Evolutionary conservation across 176 grass and related monocot species (phyloP), one percentile per base, ranked within the genome.

Genomic region (Triticum monococcum): DNA sequence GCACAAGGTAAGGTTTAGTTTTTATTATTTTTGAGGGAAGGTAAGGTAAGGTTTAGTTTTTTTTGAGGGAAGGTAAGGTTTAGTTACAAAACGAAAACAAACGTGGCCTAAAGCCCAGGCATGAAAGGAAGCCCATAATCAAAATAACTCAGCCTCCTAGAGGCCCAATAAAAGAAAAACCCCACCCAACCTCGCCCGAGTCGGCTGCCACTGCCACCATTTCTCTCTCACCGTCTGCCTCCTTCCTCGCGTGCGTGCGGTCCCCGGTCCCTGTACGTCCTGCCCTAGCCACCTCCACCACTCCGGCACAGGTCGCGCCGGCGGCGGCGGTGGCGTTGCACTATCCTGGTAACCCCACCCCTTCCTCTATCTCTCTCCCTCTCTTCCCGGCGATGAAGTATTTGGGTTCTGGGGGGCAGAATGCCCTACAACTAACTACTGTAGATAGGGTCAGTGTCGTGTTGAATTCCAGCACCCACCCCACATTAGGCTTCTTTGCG

Each of bases 301-400:
- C 81, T 9, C 65, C 75, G 48, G 59, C 63, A 9, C 18, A 41
- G 66, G 32, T 33, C 31, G 64, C 48, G 12, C 10, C 48, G 54
- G 7, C 57, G 35, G 57, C 72, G 17, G 72, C 59, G 69, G 62
- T 78, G 45, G 12, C 72, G 68, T 28, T 43, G 54, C 5, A 35
- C 76, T 62, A 68, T 48, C 79, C 25, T 32, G 86, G 86, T 87
- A 82, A 82, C 11, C 3, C 35, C 31, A 11, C 31, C 8, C 57
- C 1, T 4, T 12, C 8, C 0, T 54, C 50, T 54, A 54, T 54
- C 3, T 14, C 20, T 2, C 59, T 1, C 35, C 0, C 2, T 28
- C 9, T 28, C n/a, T 37, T 8, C 64, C 5, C 9, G 18, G 17
- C 0, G 14, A 54, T 22, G 28, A 28, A 22, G 13, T 20, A 16